Percentiles rank a stretch among this genome's conserved stretches.
Evolutionary conservation across 768 basidiomycete genomes (phyloP).

Genomic region (Podaxis rugospora): DNA sequence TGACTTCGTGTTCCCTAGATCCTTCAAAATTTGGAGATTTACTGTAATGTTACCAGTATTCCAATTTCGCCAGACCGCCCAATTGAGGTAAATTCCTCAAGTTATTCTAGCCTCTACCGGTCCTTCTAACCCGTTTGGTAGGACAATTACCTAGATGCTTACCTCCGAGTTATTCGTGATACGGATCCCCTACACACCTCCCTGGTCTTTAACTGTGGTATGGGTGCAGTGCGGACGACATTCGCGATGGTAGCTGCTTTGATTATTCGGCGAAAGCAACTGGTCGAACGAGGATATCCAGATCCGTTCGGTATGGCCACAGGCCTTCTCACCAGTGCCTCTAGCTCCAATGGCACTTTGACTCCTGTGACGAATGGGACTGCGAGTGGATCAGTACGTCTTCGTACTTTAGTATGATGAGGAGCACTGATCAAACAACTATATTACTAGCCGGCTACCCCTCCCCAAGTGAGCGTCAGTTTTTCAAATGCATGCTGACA

Average conservation of each 20-base stretch:
- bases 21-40: not conserved
- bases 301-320: slow-evolving; percentile 69
- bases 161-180: slow-evolving; percentile 73
- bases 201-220: slow-evolving; percentile 93
- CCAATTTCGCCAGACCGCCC: slow-evolving; percentile 93
- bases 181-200: slow-evolving; percentile 79
- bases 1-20: not conserved
- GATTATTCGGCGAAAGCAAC: slow-evolving; percentile 76
- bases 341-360: not conserved
- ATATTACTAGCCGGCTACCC: not conserved
- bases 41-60: slow-evolving; percentile 45
- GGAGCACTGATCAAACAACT: not conserved
- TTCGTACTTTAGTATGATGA: not conserved
- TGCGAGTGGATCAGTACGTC: slow-evolving; percentile 12
- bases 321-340: slow-evolving; percentile 15
- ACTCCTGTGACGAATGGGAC: slow-evolving; percentile 6
- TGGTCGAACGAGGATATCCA: slow-evolving; percentile 55
- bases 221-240: slow-evolving; percentile 94
- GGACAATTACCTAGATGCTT: slow-evolving; percentile 96
- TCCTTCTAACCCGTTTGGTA: slow-evolving; percentile 19
- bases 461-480: slow-evolving; percentile 4
- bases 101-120: not conserved
- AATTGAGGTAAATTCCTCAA: slow-evolving; percentile 59
- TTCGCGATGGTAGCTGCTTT: slow-evolving; percentile 97
- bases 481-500: not conserved